Evolutionary conservation across 116 monocot species (phyloP), one percentile per base, ranked within the genome.

Genomic region (Trichopus zeylanicus): DNA sequence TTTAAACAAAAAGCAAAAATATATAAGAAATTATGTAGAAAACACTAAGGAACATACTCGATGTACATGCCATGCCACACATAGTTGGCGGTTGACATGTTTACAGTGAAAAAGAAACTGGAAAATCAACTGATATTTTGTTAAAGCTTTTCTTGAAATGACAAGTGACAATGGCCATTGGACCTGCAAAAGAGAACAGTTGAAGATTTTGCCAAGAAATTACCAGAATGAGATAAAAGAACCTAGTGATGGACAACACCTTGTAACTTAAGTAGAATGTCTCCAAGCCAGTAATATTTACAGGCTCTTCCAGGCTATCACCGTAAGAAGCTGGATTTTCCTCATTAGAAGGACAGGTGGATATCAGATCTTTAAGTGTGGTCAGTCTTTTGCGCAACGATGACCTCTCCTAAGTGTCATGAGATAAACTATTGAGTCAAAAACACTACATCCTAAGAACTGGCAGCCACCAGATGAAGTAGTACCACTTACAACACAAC

Each of bases 61-160:
- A 76, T 98, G 98, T 49, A 81, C 63, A 82, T 98, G 98, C 98
- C 98, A 98, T 35, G 98, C 98, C 71, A 75, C 56, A 68, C 91
- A 98, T 49, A 98, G 84, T 51, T 98, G 91, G 35, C 91, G 91
- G 46, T 70, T 82, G 29, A 91, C 91, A 62, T 98, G 91, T 70
- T 85, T 98, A 62, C 85, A 91, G 48, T 91, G 91, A 78, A 98
- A 98, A 26, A 98, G 60, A 51, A 98, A 79, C 60, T 82, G 91
- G 63, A 91, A 98, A 53, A 98, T 81, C 66, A 98, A 55, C 64
- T 98, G 98, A 71, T 98, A 98, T 48, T 98, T 91, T 59, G 88
- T 88, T 53, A 88, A 69, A 51, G 91, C 85, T 66, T 91, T 98
- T 55, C 82, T 84, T 66, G 88, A 87, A 60, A 98, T 82, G 51